phyloP scores from a whole-genome alignment of 441 rosid species.

The Populus trichocarpa region DNA sequence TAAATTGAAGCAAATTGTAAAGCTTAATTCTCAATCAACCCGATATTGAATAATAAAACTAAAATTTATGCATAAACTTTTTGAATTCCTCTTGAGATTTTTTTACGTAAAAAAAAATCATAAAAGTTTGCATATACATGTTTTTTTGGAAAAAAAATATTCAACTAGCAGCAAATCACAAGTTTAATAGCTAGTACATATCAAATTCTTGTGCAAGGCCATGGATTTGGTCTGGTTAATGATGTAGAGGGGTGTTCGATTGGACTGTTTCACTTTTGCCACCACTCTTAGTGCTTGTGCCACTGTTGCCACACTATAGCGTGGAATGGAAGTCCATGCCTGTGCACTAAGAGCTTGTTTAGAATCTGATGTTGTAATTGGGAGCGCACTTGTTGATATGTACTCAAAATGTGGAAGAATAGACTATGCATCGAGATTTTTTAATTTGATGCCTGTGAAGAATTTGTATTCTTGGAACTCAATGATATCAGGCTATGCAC shows the following conservation, averaged over 20 bases:
- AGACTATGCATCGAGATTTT: slow-evolving; percentile 78
- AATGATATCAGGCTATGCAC: slow-evolving; percentile 82
- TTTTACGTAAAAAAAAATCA: too few relatives aligned
- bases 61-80: too few relatives aligned
- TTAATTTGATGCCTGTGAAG: slow-evolving; percentile 57
- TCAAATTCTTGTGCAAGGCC: slow-evolving; percentile 61
- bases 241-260: slow-evolving; percentile 64
- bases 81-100: too few relatives aligned
- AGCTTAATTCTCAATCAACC: too few relatives aligned
- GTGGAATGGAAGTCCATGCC: slow-evolving; percentile 93
- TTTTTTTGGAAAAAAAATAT: too few relatives aligned
- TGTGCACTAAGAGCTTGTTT: slow-evolving; percentile 68
- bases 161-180: too few relatives aligned
- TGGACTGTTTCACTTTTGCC: slow-evolving; percentile 80
- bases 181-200: slow-evolving; percentile 32
- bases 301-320: slow-evolving; percentile 77
- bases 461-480: slow-evolving; percentile 94
- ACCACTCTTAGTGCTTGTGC: slow-evolving; percentile 96
- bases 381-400: slow-evolving; percentile 94
- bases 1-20: too few relatives aligned
- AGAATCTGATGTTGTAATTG: slow-evolving; percentile 80
- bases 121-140: too few relatives aligned
- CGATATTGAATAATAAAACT: too few relatives aligned
- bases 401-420: slow-evolving; percentile 87
- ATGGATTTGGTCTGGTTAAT: slow-evolving; percentile 73